These are phyloP conservation scores for Cladosporium austrohemisphaericum DNA, from an alignment of 2,329 filamentous ascomycete species.

Conservation along the genomic window DNA sequence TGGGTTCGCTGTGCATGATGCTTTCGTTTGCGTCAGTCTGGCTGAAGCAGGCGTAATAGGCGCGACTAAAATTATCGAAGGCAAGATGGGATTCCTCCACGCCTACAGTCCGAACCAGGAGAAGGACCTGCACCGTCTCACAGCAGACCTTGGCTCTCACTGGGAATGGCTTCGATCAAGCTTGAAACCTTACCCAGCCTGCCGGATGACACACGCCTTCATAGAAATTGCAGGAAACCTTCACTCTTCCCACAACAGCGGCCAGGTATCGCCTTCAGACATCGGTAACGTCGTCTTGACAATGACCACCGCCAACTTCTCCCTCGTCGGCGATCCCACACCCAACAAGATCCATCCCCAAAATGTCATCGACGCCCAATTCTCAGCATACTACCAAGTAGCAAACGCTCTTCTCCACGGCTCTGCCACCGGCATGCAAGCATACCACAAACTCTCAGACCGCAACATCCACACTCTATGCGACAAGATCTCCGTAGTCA, in stretches of 20 bases:
- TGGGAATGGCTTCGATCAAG: conserved; percentile 27
- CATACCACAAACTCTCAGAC: conserved; percentile 27
- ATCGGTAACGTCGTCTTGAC: conserved; percentile 21
- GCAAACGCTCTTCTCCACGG: conserved; percentile 30
- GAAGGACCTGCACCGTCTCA: conserved; percentile 23
- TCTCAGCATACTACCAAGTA: conserved; percentile 41
- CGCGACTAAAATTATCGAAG: conserved; percentile 27
- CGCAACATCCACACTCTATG: conserved; percentile 22
- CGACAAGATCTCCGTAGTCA: conserved; percentile 24
- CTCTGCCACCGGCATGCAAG: conserved; percentile 26
- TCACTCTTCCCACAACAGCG: conserved; percentile 2
- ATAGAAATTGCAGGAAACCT: conserved; percentile 30
- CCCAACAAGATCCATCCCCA: conserved; percentile 41
- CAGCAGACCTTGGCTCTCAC: conserved; percentile 22
- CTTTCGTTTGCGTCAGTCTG: conserved; percentile 35
- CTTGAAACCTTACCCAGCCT: conserved; percentile 32
- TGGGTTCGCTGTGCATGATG: conserved; percentile 39
- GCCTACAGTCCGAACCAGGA: conserved; percentile 28
- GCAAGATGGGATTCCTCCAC: conserved; percentile 29
- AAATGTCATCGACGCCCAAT: conserved; percentile 53
- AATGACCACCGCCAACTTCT: conserved; percentile 25
- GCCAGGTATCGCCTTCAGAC: conserved; percentile 15
- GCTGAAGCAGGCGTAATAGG: conserved; percentile 35
- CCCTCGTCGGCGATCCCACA: conserved; percentile 33
- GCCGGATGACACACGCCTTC: conserved; percentile 32